Evolutionary conservation across 2,329 filamentous ascomycete species (phyloP).

Genomic region (Talaromyces sp.): DNA sequence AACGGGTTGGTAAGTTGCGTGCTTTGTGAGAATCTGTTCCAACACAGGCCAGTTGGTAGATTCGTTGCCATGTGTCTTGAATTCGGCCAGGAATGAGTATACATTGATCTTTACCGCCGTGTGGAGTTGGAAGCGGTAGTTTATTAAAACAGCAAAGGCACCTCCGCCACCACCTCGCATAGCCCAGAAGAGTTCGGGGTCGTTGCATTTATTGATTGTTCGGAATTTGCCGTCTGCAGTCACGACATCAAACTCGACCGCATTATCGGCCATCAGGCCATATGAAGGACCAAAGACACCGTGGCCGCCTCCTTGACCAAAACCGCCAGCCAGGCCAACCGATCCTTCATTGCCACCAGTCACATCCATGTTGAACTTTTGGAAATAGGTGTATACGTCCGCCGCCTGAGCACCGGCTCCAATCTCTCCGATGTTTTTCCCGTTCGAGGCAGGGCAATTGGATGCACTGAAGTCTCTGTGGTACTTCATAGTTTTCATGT

Average conservation of each 20-base stretch:
- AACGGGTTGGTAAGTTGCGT: conserved; percentile 4
- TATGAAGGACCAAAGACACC: conserved; percentile 41
- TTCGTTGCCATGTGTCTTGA: neutral
- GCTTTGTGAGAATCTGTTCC: conserved; percentile 6
- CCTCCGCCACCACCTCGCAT: conserved; percentile 53
- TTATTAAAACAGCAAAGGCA: conserved; percentile 39
- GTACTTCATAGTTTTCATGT: conserved; percentile 1
- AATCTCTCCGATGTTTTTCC: neutral
- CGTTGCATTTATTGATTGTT: conserved; percentile 12
- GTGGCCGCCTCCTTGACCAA: conserved; percentile 57
- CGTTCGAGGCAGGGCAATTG: conserved; percentile 1
- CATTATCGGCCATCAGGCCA: conserved; percentile 56
- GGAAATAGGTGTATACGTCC: neutral
- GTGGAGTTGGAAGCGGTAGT: conserved; percentile 41
- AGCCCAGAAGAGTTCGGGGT: conserved; percentile 45
- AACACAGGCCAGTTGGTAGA: conserved; percentile 4
- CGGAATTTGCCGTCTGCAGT: conserved; percentile 4
- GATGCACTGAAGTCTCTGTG: neutral
- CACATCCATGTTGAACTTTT: conserved; percentile 25
- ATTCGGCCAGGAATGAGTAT: conserved; percentile 9
- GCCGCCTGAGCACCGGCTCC: neutral
- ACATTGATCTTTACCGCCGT: conserved; percentile 18
- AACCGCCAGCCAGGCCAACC: conserved; percentile 58
- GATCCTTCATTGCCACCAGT: conserved; percentile 22
- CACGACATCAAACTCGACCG: conserved; percentile 41